Evolutionary conservation across 2,329 filamentous ascomycete species (phyloP), one percentile per base, ranked within the genome.

Genomic region (Alternaria panax): DNA sequence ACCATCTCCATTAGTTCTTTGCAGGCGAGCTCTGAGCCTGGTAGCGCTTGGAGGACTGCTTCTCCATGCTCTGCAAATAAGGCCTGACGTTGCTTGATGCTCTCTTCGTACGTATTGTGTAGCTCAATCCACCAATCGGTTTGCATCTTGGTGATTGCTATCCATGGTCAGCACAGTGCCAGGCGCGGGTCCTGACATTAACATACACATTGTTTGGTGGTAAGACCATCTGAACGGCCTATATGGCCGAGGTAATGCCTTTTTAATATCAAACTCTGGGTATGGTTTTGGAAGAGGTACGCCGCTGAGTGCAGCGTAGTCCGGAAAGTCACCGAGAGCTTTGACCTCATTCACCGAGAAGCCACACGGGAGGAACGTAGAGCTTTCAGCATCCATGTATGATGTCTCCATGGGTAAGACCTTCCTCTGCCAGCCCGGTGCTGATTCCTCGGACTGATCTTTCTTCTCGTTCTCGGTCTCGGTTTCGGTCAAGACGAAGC

Each of bases 1-100:
- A 83, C 85, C 87, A 94, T 93, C 76, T 96, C 92, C 92, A 95
- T 93, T 6, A 95, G 81, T 70, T 96, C 92, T 72, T 92, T 93
- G 74, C 90, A 92, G 0, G 88, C 92, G 0, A 95, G 81, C 68
- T 95, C 90, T 0, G 89, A 90, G 1, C 92, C 92, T 0, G 91
- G 91, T 0, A 93, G 81, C 30, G 83, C 83, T 56, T 90, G 85
- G 1, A 95, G 83, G 2, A 96, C 87, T 4, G 81, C 78, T 9
- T 82, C 82, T 2, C 90, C 87, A 64, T 94, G 83, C 58, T 88
- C 80, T 11, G 79, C 80, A 70, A 88, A 90, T 0, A 96, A 83
- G 0, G 78, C 80, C 70, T 88, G 85, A 18, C 92, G 89, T 72
- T 93, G 87, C 5, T 83, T 82, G 64, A 96, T 88, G 22, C 90